Percentiles rank a stretch among this genome's conserved stretches.
Conservation (phyloP, 805 yeast species). For the Saturnispora hagleri region DNA sequence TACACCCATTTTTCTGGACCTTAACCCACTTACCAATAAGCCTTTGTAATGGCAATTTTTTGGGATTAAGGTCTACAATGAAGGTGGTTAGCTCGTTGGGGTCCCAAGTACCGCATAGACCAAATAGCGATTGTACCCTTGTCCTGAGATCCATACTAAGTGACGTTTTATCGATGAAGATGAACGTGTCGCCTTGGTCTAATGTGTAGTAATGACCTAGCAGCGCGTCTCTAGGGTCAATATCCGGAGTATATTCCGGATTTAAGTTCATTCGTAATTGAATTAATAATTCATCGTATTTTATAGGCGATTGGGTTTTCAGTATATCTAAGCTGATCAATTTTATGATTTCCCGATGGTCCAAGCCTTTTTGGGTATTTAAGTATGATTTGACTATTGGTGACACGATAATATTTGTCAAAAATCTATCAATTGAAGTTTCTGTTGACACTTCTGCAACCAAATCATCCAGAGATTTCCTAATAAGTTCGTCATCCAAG, state of each 20-base stretch:
- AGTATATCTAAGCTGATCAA: conserved; percentile 11
- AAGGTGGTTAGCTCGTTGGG: neutral
- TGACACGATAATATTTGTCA: neutral
- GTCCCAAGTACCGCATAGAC: neutral
- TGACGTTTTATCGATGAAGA: neutral
- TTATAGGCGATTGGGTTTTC: conserved; percentile 5
- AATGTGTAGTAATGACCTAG: conserved; percentile 26
- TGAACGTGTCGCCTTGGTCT: neutral
- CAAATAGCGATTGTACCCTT: neutral
- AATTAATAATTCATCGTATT: conserved; percentile 46
- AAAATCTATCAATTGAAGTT: neutral
- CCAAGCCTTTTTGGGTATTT: conserved; percentile 1
- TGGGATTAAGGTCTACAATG: neutral
- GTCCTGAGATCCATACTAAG: neutral
- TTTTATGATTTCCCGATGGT: conserved; percentile 14
- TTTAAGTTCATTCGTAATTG: conserved; percentile 60
- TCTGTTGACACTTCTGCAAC: neutral
- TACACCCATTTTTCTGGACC: neutral
- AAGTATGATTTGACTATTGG: neutral
- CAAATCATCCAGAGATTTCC: neutral
- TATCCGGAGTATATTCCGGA: conserved; percentile 38
- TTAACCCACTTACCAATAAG: neutral
- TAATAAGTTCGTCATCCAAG: neutral
- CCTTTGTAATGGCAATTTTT: neutral
- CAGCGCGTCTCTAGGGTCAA: conserved; percentile 45